Evolutionary conservation across 1,284 basidiomycete species (phyloP).

Genomic region (Pseudozyma thailandica): DNA sequence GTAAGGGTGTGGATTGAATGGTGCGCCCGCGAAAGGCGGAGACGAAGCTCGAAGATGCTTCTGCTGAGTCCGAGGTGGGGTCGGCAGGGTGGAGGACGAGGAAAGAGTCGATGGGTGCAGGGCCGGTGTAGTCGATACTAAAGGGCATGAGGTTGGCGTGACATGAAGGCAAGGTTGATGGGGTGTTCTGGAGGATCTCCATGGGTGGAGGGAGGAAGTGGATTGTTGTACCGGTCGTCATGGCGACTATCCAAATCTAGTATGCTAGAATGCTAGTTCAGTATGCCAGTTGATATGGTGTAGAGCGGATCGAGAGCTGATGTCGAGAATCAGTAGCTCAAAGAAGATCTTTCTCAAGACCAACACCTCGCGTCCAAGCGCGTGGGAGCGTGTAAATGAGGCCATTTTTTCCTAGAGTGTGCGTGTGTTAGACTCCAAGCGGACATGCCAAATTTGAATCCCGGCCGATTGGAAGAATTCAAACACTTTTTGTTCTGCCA

Average conservation of each 20-base stretch:
- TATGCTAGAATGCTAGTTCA: too few relatives aligned
- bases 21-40: conserved; percentile 43
- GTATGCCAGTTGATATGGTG: not conserved
- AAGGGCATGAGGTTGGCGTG: conserved; percentile 55
- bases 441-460: not conserved
- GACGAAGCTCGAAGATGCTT: conserved; percentile 10
- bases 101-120: conserved; percentile 46
- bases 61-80: not conserved
- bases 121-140: conserved; percentile 48
- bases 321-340: not conserved
- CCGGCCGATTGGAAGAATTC: conserved; percentile 3
- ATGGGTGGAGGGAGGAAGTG: conserved; percentile 29
- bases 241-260: not conserved
- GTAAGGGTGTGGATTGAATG: conserved; percentile 37
- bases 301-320: too few relatives aligned
- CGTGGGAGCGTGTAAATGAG: conserved; percentile 21
- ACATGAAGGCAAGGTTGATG: conserved; percentile 11
- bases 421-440: too few relatives aligned
- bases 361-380: conserved; percentile 13
- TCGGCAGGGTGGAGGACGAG: conserved; percentile 28
- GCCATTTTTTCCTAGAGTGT: too few relatives aligned
- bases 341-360: conserved; percentile 13
- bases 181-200: conserved; percentile 7
- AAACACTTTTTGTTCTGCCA: not conserved
- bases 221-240: conserved; percentile 6